Evolutionary conservation across 768 basidiomycete genomes (phyloP).

Genomic region (Lactarius indigo): DNA sequence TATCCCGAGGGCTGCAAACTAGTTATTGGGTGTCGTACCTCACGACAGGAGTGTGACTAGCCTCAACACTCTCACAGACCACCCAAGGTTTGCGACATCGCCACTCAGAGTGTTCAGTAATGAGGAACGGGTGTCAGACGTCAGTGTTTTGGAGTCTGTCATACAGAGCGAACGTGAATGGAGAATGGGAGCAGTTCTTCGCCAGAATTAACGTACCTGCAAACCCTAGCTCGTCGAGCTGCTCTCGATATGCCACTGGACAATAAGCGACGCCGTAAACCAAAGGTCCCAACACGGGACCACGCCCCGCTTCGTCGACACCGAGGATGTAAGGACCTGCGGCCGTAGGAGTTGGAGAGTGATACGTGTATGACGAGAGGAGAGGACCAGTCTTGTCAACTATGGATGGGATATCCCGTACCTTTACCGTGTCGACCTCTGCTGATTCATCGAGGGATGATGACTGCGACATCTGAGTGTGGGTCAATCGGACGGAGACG

Average conservation of each 20-base stretch:
- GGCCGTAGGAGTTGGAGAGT: slow-evolving; percentile 66
- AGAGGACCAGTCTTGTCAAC: slow-evolving; percentile 56
- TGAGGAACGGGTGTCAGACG: slow-evolving; percentile 58
- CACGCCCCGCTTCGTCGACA: slow-evolving; percentile 97
- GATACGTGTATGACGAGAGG: slow-evolving; percentile 70
- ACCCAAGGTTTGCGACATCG: slow-evolving; percentile 67
- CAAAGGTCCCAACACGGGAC: slow-evolving; percentile 91
- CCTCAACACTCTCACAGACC: slow-evolving; percentile 68
- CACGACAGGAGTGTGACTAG: not conserved
- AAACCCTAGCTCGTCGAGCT: slow-evolving; percentile 81
- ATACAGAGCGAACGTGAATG: not conserved
- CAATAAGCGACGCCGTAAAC: slow-evolving; percentile 97
- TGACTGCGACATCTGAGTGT: slow-evolving; percentile 9
- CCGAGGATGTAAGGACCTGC: slow-evolving; percentile 88
- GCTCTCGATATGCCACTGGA: slow-evolving; percentile 68
- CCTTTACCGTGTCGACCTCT: not conserved
- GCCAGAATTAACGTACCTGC: slow-evolving; percentile 54
- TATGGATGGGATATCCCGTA: slow-evolving; percentile 48
- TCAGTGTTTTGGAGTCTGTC: slow-evolving; percentile 90
- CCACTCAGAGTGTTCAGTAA: slow-evolving; percentile 66
- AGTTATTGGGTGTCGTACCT: slow-evolving; percentile 15
- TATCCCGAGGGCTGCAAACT: slow-evolving; percentile 72
- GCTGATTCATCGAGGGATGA: slow-evolving; percentile 1
- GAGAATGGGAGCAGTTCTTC: not conserved
- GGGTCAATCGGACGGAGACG: slow-evolving; percentile 1